Percentiles rank a stretch among this genome's conserved stretches.
Evolutionary conservation across 2,329 filamentous ascomycete species (phyloP).

Genomic region (Epichloe hybrida): DNA sequence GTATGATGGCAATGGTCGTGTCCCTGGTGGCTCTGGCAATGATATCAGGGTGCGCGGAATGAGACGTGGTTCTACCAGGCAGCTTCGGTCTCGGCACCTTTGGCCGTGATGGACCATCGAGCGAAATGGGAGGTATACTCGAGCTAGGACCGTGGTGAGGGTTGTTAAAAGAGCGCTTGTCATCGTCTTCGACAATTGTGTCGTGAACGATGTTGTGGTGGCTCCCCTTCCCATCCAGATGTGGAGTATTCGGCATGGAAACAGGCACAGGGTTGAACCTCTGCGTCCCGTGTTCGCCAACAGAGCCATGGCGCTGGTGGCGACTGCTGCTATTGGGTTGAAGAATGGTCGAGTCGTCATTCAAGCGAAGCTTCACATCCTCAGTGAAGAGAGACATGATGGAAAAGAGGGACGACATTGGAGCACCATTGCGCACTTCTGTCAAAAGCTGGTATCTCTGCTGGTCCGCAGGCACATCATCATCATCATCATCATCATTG

Average conservation of each 20-base stretch:
- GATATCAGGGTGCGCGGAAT: slow-evolving; percentile 89
- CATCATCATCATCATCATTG: slow-evolving; percentile 46
- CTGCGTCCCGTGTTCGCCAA: slow-evolving; percentile 7
- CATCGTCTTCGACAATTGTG: slow-evolving; percentile 9
- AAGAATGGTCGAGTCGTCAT: slow-evolving; percentile 38
- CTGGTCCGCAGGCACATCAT: slow-evolving; percentile 51
- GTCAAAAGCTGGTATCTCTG: slow-evolving; percentile 91
- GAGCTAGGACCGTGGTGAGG: slow-evolving; percentile 17
- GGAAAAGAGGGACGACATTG: slow-evolving; percentile 96
- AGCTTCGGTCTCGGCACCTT: slow-evolving; percentile 23
- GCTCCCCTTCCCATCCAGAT: slow-evolving; percentile 17
- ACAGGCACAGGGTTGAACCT: slow-evolving; percentile 7
- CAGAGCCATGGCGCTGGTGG: slow-evolving; percentile 16
- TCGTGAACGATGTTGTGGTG: slow-evolving; percentile 3
- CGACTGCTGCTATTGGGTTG: slow-evolving; percentile 12
- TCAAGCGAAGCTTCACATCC: slow-evolving; percentile 67
- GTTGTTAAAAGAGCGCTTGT: slow-evolving; percentile 3
- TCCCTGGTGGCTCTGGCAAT: slow-evolving; percentile 92
- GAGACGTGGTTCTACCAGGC: slow-evolving; percentile 36
- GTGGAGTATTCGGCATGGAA: slow-evolving; percentile 27
- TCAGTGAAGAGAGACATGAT: slow-evolving; percentile 96
- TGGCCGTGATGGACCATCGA: slow-evolving; percentile 37
- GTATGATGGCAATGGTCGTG: slow-evolving; percentile 96
- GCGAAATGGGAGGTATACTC: slow-evolving; percentile 59
- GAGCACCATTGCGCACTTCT: slow-evolving; percentile 93